Percentiles rank a stretch among this genome's conserved stretches.
phyloP scores from a whole-genome alignment of 2,329 filamentous ascomycete species.

The Scedosporium boydii region DNA sequence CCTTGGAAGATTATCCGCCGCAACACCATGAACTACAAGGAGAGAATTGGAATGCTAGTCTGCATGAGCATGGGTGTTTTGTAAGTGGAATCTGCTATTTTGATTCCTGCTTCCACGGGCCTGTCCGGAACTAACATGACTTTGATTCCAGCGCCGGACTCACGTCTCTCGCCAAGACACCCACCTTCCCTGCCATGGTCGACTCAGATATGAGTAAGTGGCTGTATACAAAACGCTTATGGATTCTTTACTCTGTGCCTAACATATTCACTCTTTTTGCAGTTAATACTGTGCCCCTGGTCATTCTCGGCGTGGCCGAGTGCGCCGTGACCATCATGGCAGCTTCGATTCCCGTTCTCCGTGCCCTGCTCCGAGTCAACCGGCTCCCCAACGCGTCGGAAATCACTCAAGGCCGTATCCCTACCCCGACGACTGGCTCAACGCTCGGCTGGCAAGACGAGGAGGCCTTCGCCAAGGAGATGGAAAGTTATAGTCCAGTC shows the following conservation, averaged over 20 bases:
- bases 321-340: constrained; percentile 13
- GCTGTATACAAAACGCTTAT: background rate
- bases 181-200: constrained; percentile 13
- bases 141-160: constrained; percentile 17
- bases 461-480: background rate
- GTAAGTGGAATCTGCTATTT: constrained; percentile 13
- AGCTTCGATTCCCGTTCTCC: constrained; percentile 11
- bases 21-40: constrained; percentile 25
- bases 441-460: background rate
- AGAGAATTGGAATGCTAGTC: constrained; percentile 26
- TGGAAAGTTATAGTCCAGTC: background rate
- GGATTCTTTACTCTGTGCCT: background rate
- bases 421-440: background rate
- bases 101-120: background rate
- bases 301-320: constrained; percentile 13
- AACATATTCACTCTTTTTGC: background rate
- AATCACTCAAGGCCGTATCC: background rate
- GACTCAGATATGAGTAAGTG: constrained; percentile 10
- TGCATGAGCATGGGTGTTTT: constrained; percentile 33
- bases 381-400: background rate
- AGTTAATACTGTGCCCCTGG: constrained; percentile 9
- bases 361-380: constrained; percentile 4
- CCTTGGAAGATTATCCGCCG: constrained; percentile 30
- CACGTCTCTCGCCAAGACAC: constrained; percentile 20
- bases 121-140: background rate